Evolutionary conservation across 768 basidiomycete species (phyloP).

Genomic region (Pleurotus djamor): DNA sequence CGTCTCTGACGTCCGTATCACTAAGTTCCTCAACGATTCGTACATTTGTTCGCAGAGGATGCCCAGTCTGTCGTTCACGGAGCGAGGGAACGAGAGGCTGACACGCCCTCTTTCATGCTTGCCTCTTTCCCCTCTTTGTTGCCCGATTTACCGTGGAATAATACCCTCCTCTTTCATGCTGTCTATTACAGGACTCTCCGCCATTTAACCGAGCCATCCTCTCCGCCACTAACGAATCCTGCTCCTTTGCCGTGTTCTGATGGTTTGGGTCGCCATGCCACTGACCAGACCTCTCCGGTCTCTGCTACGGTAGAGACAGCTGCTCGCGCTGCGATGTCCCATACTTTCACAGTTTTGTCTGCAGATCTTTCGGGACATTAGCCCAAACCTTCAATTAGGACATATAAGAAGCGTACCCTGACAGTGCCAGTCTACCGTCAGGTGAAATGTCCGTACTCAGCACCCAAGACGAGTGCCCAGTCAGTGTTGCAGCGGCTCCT

Average conservation of each 20-base stretch:
- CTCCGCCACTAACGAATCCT: slow-evolving; percentile 72
- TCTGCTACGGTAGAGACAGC: slow-evolving; percentile 79
- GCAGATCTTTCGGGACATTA: slow-evolving; percentile 53
- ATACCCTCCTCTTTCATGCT: neutral
- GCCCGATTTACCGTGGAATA: neutral
- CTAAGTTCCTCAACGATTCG: neutral
- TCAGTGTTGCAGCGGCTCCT: slow-evolving; percentile 81
- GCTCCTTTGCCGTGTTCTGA: slow-evolving; percentile 53
- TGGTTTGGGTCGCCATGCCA: slow-evolving; percentile 73
- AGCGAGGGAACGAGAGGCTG: slow-evolving; percentile 2
- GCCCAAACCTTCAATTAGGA: neutral
- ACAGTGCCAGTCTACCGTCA: slow-evolving; percentile 75
- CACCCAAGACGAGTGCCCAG: slow-evolving; percentile 92
- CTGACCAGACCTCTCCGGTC: slow-evolving; percentile 80
- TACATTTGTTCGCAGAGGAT: neutral
- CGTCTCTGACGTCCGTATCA: neutral
- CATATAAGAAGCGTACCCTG: slow-evolving; percentile 53
- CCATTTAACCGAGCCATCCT: slow-evolving; percentile 75
- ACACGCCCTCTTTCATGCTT: neutral
- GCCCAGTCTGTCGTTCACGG: neutral
- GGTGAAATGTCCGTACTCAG: slow-evolving; percentile 80
- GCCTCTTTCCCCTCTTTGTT: neutral
- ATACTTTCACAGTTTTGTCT: slow-evolving; percentile 84
- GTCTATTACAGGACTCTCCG: slow-evolving; percentile 45
- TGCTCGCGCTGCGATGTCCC: slow-evolving; percentile 76